A percentile compares a stretch with the other conserved stretches of the same genome.
phyloP scores from a whole-genome alignment of 495 filamentous ascomycete species.

The Parathielavia appendiculata region DNA sequence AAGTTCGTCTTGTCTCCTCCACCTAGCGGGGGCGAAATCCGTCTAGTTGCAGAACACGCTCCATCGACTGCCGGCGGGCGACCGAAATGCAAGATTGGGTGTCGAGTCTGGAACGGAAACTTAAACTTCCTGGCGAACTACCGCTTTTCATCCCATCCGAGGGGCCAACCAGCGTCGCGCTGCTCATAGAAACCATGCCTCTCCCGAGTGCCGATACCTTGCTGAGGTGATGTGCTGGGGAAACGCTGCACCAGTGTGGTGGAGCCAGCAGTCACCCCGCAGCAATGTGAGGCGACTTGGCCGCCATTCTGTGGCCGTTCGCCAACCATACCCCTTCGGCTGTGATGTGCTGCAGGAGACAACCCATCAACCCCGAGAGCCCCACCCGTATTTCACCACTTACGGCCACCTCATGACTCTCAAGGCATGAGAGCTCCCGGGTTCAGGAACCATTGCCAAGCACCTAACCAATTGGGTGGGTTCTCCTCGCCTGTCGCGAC shows the following conservation, averaged over 20 bases:
- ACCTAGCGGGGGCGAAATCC: background rate
- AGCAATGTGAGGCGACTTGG: constrained; percentile 32
- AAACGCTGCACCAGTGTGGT: constrained; percentile 2
- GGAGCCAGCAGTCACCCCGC: constrained; percentile 15
- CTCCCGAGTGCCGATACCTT: constrained; percentile 5
- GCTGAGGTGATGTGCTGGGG: background rate
- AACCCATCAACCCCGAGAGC: constrained; percentile 4
- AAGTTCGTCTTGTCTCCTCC: constrained; percentile 9
- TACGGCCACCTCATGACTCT: constrained; percentile 1
- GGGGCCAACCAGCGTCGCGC: constrained; percentile 7
- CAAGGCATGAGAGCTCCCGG: background rate
- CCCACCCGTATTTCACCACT: constrained; percentile 11
- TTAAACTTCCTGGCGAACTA: background rate
- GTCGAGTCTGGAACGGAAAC: constrained; percentile 8
- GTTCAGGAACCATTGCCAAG: constrained; percentile 12
- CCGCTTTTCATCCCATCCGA: background rate
- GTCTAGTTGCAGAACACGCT: background rate
- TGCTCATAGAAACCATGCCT: constrained; percentile 6
- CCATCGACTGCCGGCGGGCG: background rate
- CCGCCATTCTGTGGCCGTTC: constrained; percentile 26
- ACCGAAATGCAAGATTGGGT: constrained; percentile 14
- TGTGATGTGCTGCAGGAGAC: constrained; percentile 26
- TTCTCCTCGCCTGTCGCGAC: constrained; percentile 9
- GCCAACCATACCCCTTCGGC: constrained; percentile 22
- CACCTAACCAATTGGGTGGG: constrained; percentile 8